Conservation (phyloP, 345 rosid species). For the Ceriops tagal region DNA sequence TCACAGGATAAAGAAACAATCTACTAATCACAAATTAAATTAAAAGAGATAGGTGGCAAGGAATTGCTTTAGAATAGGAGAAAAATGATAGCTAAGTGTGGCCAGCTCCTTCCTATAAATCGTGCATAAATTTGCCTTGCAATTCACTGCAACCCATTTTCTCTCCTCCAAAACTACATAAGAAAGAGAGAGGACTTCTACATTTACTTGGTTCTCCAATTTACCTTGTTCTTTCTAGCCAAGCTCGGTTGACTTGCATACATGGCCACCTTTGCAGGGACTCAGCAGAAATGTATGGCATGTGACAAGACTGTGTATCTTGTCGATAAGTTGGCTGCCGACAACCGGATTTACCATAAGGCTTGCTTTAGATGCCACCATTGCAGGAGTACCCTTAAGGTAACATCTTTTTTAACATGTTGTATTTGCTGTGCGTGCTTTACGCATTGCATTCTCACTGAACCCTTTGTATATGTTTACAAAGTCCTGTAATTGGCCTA, state of each 20-base stretch:
- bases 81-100: constrained; percentile 21
- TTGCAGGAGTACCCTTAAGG: constrained; percentile 61
- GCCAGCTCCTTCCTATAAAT: constrained; percentile 16
- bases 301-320: constrained; percentile 61
- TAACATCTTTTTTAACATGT: not conserved
- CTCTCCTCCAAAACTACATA: not conserved
- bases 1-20: not conserved
- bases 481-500: no score
- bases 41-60: not conserved
- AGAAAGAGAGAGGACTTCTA: not conserved
- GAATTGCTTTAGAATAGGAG: constrained; percentile 34
- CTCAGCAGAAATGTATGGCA: constrained; percentile 54
- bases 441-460: not conserved
- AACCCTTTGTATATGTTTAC: no score
- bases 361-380: constrained; percentile 69
- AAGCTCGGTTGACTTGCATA: not conserved
- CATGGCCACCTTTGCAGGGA: constrained; percentile 45
- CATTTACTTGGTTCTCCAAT: not conserved
- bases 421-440: not conserved
- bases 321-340: constrained; percentile 53
- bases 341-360: constrained; percentile 51
- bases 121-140: constrained; percentile 19
- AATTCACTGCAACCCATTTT: constrained; percentile 26
- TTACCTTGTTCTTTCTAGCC: not conserved
- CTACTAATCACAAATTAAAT: not conserved